Conservation (phyloP, 306 rosid genomes). For the Cicer pinnatifidum region DNA sequence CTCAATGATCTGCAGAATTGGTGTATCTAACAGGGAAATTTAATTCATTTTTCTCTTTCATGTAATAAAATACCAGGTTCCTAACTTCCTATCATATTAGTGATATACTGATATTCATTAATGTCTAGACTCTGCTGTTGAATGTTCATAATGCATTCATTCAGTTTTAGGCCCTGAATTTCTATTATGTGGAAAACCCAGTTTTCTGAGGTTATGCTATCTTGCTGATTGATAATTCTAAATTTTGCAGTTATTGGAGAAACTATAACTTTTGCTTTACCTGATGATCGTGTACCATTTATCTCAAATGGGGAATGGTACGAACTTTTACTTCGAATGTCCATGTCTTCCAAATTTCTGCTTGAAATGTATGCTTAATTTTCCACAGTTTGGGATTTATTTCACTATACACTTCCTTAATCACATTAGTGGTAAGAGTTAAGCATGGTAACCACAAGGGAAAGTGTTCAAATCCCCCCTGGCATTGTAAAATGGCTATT, state of each 20-base stretch:
- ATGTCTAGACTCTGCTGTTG: slow-evolving; percentile 16
- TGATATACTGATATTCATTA: background rate
- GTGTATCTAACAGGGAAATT: background rate
- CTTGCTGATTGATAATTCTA: slow-evolving; percentile 40
- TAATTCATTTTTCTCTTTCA: slow-evolving; percentile 3
- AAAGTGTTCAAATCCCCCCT: no score
- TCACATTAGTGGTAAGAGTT: background rate
- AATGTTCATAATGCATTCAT: slow-evolving; percentile 33
- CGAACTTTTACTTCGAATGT: slow-evolving; percentile 34
- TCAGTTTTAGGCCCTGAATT: slow-evolving; percentile 31
- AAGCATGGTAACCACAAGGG: no score
- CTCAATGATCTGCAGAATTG: background rate
- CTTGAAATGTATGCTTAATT: slow-evolving; percentile 26
- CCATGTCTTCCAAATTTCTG: slow-evolving; percentile 16
- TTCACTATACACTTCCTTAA: slow-evolving; percentile 16
- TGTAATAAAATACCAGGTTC: slow-evolving; percentile 9
- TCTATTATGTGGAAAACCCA: slow-evolving; percentile 17
- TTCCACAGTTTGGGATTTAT: slow-evolving; percentile 34
- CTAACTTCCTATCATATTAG: slow-evolving; percentile 21
- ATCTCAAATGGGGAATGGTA: slow-evolving; percentile 98
- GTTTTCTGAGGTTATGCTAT: slow-evolving; percentile 22
- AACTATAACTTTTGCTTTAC: slow-evolving; percentile 71
- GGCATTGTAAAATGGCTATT: no score
- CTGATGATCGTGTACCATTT: slow-evolving; percentile 59
- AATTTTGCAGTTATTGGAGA: slow-evolving; percentile 82